Evolutionary conservation across 768 basidiomycete genomes (phyloP).

Genomic region (Lentinula lateritia): DNA sequence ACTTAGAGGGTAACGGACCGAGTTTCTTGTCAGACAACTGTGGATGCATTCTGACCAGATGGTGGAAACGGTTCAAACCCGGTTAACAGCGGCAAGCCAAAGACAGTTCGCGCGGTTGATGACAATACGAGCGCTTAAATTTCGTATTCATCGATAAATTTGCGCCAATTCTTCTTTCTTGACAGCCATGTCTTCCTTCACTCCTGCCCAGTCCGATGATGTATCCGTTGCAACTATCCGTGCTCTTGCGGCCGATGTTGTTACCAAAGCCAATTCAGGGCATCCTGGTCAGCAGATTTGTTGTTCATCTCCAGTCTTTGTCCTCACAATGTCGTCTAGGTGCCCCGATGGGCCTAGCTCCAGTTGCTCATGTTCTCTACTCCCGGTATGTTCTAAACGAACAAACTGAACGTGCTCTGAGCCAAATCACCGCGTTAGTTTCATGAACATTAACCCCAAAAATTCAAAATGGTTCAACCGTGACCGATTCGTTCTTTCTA

Average conservation of each 20-base stretch:
- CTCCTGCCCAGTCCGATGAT: constrained; percentile 41
- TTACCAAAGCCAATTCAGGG: constrained; percentile 88
- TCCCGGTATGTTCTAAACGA: constrained; percentile 43
- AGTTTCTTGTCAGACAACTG: constrained; percentile 65
- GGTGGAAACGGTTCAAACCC: background rate
- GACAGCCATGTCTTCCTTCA: constrained; percentile 36
- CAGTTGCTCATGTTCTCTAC: constrained; percentile 76
- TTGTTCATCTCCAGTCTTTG: constrained; percentile 4
- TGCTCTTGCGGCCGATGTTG: constrained; percentile 69
- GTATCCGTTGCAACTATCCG: constrained; percentile 68
- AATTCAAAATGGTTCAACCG: constrained; percentile 94
- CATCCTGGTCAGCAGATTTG: constrained; percentile 62
- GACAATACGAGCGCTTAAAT: background rate
- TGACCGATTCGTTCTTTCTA: constrained; percentile 95
- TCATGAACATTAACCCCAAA: constrained; percentile 85
- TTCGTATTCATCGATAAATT: background rate
- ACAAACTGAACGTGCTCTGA: background rate
- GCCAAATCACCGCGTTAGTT: constrained; percentile 34
- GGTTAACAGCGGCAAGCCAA: background rate
- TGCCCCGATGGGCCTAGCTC: constrained; percentile 93
- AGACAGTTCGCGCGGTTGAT: background rate
- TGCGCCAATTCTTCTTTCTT: constrained; percentile 3
- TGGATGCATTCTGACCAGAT: constrained; percentile 47
- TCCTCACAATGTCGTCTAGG: constrained; percentile 35
- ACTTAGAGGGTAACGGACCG: constrained; percentile 28